phyloP scores from a whole-genome alignment of 2,329 filamentous ascomycete species.

The Madurella fahalii region DNA sequence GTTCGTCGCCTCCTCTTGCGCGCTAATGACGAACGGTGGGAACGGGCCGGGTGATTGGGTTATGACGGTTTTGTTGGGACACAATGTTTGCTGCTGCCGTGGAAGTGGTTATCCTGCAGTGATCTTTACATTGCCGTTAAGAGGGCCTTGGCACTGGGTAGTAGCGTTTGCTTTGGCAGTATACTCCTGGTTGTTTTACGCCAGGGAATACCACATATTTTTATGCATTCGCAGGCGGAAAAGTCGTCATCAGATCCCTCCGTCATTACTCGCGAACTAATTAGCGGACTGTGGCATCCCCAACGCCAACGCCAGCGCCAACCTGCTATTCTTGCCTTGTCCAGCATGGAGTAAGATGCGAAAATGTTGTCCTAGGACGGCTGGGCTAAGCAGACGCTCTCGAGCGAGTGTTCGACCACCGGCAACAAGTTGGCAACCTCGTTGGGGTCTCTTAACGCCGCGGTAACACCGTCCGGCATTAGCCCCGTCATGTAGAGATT shows the following conservation, averaged over 20 bases:
- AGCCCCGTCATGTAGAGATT: constrained; percentile 47
- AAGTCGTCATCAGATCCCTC: not conserved
- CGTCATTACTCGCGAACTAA: not conserved
- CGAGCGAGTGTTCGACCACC: constrained; percentile 63
- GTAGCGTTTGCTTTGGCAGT: constrained; percentile 13
- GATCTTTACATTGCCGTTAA: constrained; percentile 15
- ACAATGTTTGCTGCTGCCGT: not conserved
- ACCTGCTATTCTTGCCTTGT: not conserved
- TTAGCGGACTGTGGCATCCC: not conserved
- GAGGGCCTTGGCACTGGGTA: constrained; percentile 13
- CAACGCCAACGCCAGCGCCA: constrained; percentile 2
- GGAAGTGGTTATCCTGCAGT: constrained; percentile 1
- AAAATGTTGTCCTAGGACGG: not conserved
- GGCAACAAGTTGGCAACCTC: constrained; percentile 65
- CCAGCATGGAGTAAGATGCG: not conserved
- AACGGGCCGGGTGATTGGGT: not conserved
- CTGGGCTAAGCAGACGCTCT: constrained; percentile 36
- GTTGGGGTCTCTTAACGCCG: constrained; percentile 76
- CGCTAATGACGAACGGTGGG: constrained; percentile 33
- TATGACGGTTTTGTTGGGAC: not conserved
- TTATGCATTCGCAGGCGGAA: not conserved
- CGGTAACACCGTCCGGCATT: constrained; percentile 67
- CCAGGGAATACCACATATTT: not conserved
- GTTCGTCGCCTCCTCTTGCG: constrained; percentile 47
- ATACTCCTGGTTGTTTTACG: not conserved